Evolutionary conservation across 148 eudicot species (phyloP), one percentile per base, ranked within the genome.

Genomic region (Fagopyrum esculentum): DNA sequence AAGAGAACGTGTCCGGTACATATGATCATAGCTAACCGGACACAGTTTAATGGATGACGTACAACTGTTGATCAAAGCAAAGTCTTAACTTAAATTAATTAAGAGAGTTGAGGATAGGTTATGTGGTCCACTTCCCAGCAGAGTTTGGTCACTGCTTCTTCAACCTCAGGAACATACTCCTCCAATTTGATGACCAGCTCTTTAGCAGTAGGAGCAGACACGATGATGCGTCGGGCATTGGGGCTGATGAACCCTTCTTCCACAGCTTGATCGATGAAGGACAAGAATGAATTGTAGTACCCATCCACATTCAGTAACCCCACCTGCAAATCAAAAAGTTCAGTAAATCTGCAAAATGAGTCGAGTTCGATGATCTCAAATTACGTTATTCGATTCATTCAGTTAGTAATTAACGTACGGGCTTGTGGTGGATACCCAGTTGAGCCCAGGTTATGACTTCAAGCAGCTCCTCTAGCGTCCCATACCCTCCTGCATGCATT

Each of bases 391-490:
- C 26, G 26, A 22, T 0, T 22, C 26, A 22, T 22, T 22, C n/a
- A 22, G 26, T 0, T 35, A 35, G 40, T 35, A 35, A 30, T 1
- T 30, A 30, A 35, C 40, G 78, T 82, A 90, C 96, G 30, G 96
- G 92, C 79, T 90, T 90, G 75, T 88, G 87, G 77, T 90, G 96
- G 35, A 90, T 90, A 12, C 96, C 96, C 5, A 90, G 87, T 26
- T 90, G 96, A 56, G 96, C 92, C 96, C 92, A 88, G 2, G 92
- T 79, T 6, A 88, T 88, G 30, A 90, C 90, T 75, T 90, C 96
- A n/a, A 90, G 70, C n/a, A 90, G 78, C 75, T 90, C 96, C 12
- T 90, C 96, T 60, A 91, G 68, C 40, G 93, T 91, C 69, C 96
- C 93, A 81, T 91, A 91, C 56, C 96, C 96, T 77, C 96, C 95